Base-by-base conservation (phyloP, 2,329 filamentous ascomycete genomes). In the Aspergillus novoparasiticus region DNA sequence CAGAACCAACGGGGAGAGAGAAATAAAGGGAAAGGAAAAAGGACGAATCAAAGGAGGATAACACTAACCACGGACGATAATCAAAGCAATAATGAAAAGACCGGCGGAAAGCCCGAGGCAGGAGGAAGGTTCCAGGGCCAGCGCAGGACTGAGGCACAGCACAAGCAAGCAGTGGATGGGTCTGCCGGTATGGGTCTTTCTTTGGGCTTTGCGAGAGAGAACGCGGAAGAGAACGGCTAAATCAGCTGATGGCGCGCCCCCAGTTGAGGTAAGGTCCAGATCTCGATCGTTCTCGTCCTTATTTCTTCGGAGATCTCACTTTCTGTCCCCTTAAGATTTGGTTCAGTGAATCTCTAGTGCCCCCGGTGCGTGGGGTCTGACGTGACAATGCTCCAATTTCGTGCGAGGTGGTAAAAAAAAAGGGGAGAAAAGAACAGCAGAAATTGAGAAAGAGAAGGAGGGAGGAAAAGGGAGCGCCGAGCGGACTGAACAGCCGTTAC, bases 111-210 rank as follows among this genome's bases (percentile, higher is more conserved):
- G 51, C 51, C 51, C 51, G 51, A 53, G 50, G 50, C n/a, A 53
- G 21, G 45, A 36, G 48, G 55, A 61, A 46, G 58, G 67, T 62
- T 64, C 63, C 66, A 66, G 60, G 64, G 63, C 63, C 58, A 53
- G 60, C 51, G 51, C 51, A 65, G 57, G 64, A 64, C 61, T 62
- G 59, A 63, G 59, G 45, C 53, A 51, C 39, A 19, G 45, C 45
- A 48, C n/a, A 21, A 23, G 48, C 48, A 30, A 50, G 46, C 23
- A 57, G 39, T 69, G 66, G 63, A 69, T 68, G 67, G 66, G 66
- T 69, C 67, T 64, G 64, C 64, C 63, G 63, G 64, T 68, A 64
- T 69, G 66, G 66, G 66, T 69, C 66, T 69, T 63, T 45, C 56
- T 51, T 43, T 23, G 48, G 48, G 12, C 48, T 51, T 51, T 48